A percentile compares a stretch with the other conserved stretches of the same genome.
These are phyloP conservation scores for Lachnellula cervina DNA, from an alignment of 2,329 filamentous ascomycete species.

Conservation along the genomic window DNA sequence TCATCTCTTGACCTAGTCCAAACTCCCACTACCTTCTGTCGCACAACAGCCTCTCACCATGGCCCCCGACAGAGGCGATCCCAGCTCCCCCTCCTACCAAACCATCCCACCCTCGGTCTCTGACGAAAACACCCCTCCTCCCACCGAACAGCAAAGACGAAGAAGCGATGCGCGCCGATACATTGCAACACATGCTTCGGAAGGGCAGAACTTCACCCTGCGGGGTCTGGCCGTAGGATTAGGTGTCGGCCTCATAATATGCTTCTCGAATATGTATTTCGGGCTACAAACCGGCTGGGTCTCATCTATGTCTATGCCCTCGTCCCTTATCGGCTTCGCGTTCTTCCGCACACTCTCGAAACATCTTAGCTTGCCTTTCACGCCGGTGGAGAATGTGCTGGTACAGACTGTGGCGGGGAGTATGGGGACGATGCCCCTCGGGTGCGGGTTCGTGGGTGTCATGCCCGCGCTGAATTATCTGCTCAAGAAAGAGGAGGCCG, in stretches of 20 bases:
- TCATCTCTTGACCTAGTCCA: neutral
- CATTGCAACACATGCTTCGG: conserved; percentile 27
- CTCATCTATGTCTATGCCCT: conserved; percentile 93
- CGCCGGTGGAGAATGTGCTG: conserved; percentile 91
- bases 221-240: conserved; percentile 77
- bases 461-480: conserved; percentile 89
- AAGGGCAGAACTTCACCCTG: conserved; percentile 69
- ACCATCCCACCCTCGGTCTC: conserved; percentile 15
- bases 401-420: conserved; percentile 94
- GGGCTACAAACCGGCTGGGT: conserved; percentile 84
- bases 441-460: conserved; percentile 92
- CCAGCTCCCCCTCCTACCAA: conserved; percentile 18
- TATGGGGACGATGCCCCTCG: conserved; percentile 94
- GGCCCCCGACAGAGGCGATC: conserved; percentile 23
- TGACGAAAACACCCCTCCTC: conserved; percentile 9
- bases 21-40: neutral
- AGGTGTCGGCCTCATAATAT: conserved; percentile 82
- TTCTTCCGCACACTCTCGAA: conserved; percentile 78
- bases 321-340: conserved; percentile 88
- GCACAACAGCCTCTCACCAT: conserved; percentile 6
- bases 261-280: conserved; percentile 98
- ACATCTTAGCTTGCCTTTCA: conserved; percentile 75
- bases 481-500: conserved; percentile 70
- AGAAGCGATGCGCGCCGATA: conserved; percentile 27
- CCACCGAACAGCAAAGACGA: conserved; percentile 14